These are phyloP conservation scores for Thielaviopsis punctulata DNA, from an alignment of 2,329 filamentous ascomycete genomes.

Conservation along the genomic window DNA sequence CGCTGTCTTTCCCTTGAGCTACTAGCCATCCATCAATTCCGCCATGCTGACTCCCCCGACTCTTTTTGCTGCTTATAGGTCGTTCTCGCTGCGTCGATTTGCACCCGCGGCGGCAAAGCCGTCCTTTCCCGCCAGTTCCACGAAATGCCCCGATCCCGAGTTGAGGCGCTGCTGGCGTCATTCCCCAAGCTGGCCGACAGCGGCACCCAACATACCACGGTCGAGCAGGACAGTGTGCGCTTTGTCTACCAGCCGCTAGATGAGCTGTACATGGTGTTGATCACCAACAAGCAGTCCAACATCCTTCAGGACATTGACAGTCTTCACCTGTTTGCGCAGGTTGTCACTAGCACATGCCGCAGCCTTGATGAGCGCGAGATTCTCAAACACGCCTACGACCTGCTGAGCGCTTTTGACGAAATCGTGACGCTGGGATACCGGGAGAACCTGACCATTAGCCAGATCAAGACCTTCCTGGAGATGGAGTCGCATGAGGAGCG, in stretches of 20 bases:
- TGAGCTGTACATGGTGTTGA: slow-evolving; percentile 98
- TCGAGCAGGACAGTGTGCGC: slow-evolving; percentile 98
- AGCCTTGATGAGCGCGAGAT: slow-evolving; percentile 93
- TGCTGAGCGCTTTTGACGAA: slow-evolving; percentile 93
- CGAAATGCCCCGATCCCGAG: slow-evolving; percentile 90
- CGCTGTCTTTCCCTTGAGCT: not conserved
- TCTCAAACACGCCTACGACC: slow-evolving; percentile 81
- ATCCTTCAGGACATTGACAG: slow-evolving; percentile 99
- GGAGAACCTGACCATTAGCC: slow-evolving; percentile 87
- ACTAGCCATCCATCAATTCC: not conserved
- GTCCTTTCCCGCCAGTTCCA: slow-evolving; percentile 95
- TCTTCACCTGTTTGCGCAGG: slow-evolving; percentile 91
- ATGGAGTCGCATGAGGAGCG: slow-evolving; percentile 99
- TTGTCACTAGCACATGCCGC: slow-evolving; percentile 92
- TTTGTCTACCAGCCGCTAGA: slow-evolving; percentile 98
- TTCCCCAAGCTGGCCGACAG: slow-evolving; percentile 96
- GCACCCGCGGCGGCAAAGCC: slow-evolving; percentile 93
- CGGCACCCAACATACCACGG: slow-evolving; percentile 91
- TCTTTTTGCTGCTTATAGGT: slow-evolving; percentile 42
- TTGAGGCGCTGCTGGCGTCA: slow-evolving; percentile 89
- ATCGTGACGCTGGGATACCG: slow-evolving; percentile 88
- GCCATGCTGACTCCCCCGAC: not conserved
- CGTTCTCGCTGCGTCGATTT: slow-evolving; percentile 96
- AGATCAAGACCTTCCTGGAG: slow-evolving; percentile 98
- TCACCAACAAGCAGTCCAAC: slow-evolving; percentile 98